Percentiles rank a stretch among this genome's conserved stretches.
phyloP scores from a whole-genome alignment of 257 asterid genomes.

The Solanum gracilifrons region DNA sequence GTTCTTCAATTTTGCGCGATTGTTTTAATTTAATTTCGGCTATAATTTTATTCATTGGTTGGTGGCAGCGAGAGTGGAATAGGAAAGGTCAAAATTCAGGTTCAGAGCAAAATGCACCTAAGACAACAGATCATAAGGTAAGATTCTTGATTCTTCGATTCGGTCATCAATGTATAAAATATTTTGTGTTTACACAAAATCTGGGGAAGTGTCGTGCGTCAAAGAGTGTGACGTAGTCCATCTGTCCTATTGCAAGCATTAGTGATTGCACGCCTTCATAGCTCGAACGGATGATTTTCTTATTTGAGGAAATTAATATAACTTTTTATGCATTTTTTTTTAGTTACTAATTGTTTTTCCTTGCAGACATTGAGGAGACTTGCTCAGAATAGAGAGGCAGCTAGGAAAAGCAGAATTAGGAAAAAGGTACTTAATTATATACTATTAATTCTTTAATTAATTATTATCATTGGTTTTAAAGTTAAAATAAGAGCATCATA shows the following conservation, averaged over 20 bases:
- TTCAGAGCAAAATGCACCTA: conserved; percentile 69
- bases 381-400: conserved; percentile 97
- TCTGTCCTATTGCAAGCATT: neutral
- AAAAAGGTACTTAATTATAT: conserved; percentile 36
- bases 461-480: neutral
- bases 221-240: neutral
- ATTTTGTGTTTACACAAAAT: neutral
- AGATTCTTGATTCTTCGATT: neutral
- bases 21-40: neutral
- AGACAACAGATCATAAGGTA: conserved; percentile 87
- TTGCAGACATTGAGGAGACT: conserved; percentile 76
- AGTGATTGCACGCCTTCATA: neutral
- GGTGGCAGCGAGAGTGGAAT: conserved; percentile 72
- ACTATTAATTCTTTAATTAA: neutral
- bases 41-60: neutral
- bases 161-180: neutral
- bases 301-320: neutral
- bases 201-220: fast-evolving
- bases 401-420: conserved; percentile 86
- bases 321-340: neutral
- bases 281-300: neutral
- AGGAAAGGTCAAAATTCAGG: conserved; percentile 57
- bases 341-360: neutral
- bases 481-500: neutral
- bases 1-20: neutral